A percentile compares a stretch with the other conserved stretches of the same genome.
Evolutionary conservation across 768 basidiomycete genomes (phyloP).

Genomic region (Thelephora ganbajun): DNA sequence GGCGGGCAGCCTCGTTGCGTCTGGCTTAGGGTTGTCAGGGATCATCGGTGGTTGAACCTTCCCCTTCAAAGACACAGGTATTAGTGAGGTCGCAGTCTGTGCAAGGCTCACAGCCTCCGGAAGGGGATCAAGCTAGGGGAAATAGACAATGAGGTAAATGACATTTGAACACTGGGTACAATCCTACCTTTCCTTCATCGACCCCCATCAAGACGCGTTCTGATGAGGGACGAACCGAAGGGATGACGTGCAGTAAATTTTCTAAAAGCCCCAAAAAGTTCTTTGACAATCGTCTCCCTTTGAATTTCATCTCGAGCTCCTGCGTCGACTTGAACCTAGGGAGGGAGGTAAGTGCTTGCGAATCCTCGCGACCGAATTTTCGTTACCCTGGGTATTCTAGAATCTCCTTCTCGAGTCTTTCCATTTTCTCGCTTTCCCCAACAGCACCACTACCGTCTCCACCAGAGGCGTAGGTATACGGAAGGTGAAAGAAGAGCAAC

Average conservation of each 20-base stretch:
- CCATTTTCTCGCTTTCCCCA: conserved; percentile 29
- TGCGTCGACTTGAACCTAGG: conserved; percentile 37
- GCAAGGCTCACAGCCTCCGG: background rate
- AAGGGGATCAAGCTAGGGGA: conserved; percentile 16
- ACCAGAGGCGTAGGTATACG: conserved; percentile 61
- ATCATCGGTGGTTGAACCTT: background rate
- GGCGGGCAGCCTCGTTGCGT: background rate
- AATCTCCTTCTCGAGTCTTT: conserved; percentile 60
- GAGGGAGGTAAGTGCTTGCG: conserved; percentile 1
- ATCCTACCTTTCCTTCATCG: conserved; percentile 56
- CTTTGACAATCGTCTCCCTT: conserved; percentile 57
- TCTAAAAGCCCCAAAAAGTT: conserved; percentile 63
- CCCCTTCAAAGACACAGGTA: conserved; percentile 5
- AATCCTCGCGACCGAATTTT: background rate
- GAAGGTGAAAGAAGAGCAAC: conserved; percentile 80
- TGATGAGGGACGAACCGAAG: conserved; percentile 51
- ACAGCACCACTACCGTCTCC: conserved; percentile 30
- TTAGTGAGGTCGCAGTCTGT: conserved; percentile 5
- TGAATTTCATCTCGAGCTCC: conserved; percentile 40
- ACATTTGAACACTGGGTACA: background rate
- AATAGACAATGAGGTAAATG: background rate
- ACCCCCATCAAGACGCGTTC: conserved; percentile 61
- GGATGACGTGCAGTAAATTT: conserved; percentile 46
- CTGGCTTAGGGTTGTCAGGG: background rate
- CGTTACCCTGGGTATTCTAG: conserved; percentile 57